Evolutionary conservation across 768 basidiomycete genomes (phyloP), one percentile per base, ranked within the genome.

Genomic region (Termitomyces sp.): DNA sequence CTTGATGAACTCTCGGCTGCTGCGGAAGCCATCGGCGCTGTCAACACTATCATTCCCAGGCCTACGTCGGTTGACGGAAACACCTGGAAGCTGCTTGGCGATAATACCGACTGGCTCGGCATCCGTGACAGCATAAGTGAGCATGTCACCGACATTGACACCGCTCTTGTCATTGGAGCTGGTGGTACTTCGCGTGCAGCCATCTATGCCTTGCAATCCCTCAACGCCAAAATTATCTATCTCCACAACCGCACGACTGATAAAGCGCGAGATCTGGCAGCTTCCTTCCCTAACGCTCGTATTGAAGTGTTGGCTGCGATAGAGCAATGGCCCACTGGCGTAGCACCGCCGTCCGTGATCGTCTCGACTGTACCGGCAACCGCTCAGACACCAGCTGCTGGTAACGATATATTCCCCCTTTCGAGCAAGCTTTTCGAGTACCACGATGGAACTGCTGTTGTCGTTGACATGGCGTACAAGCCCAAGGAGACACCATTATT

Each of bases 101-200:
- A 98, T 66, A 99, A 98, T 74, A 97, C 95, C 0, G 97, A 98
- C 67, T 98, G 96, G 88, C 72, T 91, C 47, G 96, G 92, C 0
- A 95, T 99, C 63, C 79, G 79, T 16, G 76, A 84, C 18, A 80
- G 76, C 63, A 79, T 86, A 53, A 64, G 65, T 14, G 68, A 74
- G 2, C 75, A 74, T 37, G 72, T 85, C n/a, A 61, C 67, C 13
- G 62, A 72, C 44, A 60, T 81, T 63, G 60, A 75, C 34, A 79
- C 84, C 0, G 90, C 81, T 20, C 79, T 98, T 57, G 87, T 99
- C 55, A 91, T 99, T 59, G 97, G 97, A 3, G 95, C 94, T 2
- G 96, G 96, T 7, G 96, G 96, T 2, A 97, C 96, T 0, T 87
- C 92, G 18, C 90, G 96, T 18, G 96, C 96, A 0, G 96, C 96